Percentiles rank a stretch among this genome's conserved stretches.
Evolutionary conservation across 139 green algal genomes (phyloP).

Genomic region (Yamagishiella unicocca): DNA sequence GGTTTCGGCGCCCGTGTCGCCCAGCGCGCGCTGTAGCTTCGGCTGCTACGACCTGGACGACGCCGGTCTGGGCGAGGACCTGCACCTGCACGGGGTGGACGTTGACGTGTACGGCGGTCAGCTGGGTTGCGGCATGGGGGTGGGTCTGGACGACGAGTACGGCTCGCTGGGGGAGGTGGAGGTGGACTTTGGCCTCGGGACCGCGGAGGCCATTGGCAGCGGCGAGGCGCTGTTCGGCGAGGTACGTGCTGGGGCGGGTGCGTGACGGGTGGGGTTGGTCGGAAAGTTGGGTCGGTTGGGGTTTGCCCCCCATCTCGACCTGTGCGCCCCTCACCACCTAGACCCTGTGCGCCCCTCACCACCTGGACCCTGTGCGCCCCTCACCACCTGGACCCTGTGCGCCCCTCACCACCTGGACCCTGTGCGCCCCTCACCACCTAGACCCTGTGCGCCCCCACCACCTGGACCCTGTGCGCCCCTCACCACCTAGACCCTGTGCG

Average conservation of each 20-base stretch:
- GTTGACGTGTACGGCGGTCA: neutral
- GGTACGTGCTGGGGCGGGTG: neutral
- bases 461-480: no score
- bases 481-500: no score
- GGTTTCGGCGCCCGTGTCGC: constrained; percentile 33
- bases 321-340: no score
- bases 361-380: no score
- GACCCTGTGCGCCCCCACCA: no score
- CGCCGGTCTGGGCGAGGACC: neutral
- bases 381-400: no score
- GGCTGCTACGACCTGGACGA: neutral
- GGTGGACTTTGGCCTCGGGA: constrained; percentile 39
- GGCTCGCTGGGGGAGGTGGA: constrained; percentile 20
- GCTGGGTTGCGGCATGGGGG: neutral
- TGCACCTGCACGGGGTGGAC: neutral
- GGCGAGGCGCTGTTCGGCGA: constrained; percentile 13
- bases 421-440: no score
- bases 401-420: no score
- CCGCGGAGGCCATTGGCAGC: neutral
- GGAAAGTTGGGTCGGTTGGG: no score
- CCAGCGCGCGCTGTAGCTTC: neutral
- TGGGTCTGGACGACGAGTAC: neutral
- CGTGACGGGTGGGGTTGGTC: no score
- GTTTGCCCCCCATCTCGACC: no score
- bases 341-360: no score